A percentile compares a stretch with the other conserved stretches of the same genome.
These are phyloP conservation scores for Quercus variabilis DNA, from an alignment of 306 rosid species.

Conservation along the genomic window DNA sequence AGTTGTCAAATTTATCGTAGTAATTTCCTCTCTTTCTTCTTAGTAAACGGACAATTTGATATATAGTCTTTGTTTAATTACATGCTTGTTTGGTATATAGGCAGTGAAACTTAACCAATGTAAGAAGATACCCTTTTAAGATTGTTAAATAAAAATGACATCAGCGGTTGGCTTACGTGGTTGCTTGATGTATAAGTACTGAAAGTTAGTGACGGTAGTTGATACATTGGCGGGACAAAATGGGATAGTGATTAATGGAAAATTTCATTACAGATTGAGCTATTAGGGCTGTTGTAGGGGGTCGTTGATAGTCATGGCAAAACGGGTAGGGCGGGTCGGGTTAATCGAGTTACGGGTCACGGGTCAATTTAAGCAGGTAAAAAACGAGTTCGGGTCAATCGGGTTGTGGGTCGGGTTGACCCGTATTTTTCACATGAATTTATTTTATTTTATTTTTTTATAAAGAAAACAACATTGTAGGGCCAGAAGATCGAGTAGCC, in stretches of 20 bases:
- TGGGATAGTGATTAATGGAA: not conserved
- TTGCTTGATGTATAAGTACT: not conserved
- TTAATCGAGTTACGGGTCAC: no score
- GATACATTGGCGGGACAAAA: not conserved
- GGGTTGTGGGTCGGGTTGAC: no score
- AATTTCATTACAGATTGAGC: not conserved
- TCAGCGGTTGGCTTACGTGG: not conserved
- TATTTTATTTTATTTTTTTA: no score
- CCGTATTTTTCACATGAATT: no score
- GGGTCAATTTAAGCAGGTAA: no score
- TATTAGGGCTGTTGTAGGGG: conserved; percentile 3
- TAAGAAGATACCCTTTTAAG: no score
- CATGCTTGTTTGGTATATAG: not conserved
- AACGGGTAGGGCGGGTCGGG: no score
- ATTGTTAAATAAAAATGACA: not conserved
- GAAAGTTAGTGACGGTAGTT: conserved; percentile 1
- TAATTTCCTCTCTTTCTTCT: no score
- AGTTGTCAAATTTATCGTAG: not conserved
- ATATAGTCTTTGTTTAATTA: not conserved
- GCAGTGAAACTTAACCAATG: not conserved
- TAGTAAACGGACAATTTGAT: not conserved
- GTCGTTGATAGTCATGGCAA: not conserved
- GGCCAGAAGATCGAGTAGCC: no score
- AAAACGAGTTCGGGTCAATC: no score
- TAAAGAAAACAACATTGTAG: no score